Evolutionary conservation across 1,139 yeast genomes (phyloP), one percentile per base, ranked within the genome.

Genomic region (Yamadazyma friedrichii): DNA sequence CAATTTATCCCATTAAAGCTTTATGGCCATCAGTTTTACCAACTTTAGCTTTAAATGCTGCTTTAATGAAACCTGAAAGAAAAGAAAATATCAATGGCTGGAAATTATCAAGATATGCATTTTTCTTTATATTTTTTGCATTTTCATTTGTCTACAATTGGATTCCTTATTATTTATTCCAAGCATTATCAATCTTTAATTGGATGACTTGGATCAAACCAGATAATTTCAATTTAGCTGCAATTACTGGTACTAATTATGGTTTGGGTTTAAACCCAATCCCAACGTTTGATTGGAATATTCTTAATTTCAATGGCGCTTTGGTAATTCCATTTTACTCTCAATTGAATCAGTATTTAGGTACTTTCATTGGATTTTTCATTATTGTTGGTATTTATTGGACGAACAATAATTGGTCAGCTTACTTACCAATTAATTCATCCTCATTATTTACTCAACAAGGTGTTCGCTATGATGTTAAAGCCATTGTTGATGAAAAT

Each of bases 21-120:
- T 56, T 79, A 42, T 80, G 83, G 81, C 83, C 84, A 41, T 65
- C 76, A n/a, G 55, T 66, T 37, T 54, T 78, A 50, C 80, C 81
- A 24, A 68, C 78, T 4, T 55, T 80, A 26, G 81, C 85, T 11
- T 58, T 79, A 44, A 75, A 76, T 56, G 62, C 74, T 47, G 78
- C 83, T 4, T 61, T 80, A 36, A 55, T 74, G 47, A 59, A 56
- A 40, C 62, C 65, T 8, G 76, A 74, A 46, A 57, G 60, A 39
- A 62, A 67, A 40, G 73, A 64, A 49, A 56, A 47, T 28, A 64
- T 70, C 36, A 52, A 60, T 41, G 68, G 68, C 5, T 64, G 68
- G 67, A 52, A 41, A 9, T 50, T 62, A 15, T 55, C 66, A 3
- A 55, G 64, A 39, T 63, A 59, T 42, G n/a, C 38, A 12, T 62